These are phyloP conservation scores for Nicotiana sylvestris DNA, from an alignment of 257 asterid genomes.

Conservation along the genomic window DNA sequence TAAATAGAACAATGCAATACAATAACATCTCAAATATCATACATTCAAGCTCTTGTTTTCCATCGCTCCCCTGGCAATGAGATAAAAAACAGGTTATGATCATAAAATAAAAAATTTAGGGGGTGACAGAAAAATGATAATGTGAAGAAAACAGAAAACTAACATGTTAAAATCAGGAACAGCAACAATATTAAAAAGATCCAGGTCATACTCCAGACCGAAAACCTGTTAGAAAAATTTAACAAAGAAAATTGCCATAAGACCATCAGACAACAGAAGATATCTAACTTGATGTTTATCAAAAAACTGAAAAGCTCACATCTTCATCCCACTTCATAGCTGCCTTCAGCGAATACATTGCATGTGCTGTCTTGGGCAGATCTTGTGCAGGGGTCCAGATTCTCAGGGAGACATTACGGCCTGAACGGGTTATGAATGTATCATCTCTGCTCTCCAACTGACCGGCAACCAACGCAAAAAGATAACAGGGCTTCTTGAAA, in stretches of 20 bases:
- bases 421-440: slow-evolving; percentile 73
- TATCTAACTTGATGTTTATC: slow-evolving; percentile 6
- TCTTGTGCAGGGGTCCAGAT: slow-evolving; percentile 92
- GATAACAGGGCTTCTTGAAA: slow-evolving; percentile 90
- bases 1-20: background rate
- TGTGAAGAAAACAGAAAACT: slow-evolving; percentile 25
- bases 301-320: slow-evolving; percentile 36
- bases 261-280: slow-evolving; percentile 8
- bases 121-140: slow-evolving; percentile 1
- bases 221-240: slow-evolving; percentile 53
- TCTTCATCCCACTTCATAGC: slow-evolving; percentile 99
- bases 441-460: slow-evolving; percentile 87
- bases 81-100: slow-evolving; percentile 12
- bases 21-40: slow-evolving; percentile 21
- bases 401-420: slow-evolving; percentile 71
- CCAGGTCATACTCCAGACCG: slow-evolving; percentile 94
- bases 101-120: background rate
- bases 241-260: slow-evolving; percentile 8
- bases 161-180: slow-evolving; percentile 95
- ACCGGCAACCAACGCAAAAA: slow-evolving; percentile 95
- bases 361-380: slow-evolving; percentile 88
- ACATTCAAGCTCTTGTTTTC: slow-evolving; percentile 98
- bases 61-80: slow-evolving; percentile 91
- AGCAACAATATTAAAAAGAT: slow-evolving; percentile 91
- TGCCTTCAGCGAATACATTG: slow-evolving; percentile 94